These are phyloP conservation scores for Ballota nigra DNA, from an alignment of 257 asterid species.

Conservation along the genomic window DNA sequence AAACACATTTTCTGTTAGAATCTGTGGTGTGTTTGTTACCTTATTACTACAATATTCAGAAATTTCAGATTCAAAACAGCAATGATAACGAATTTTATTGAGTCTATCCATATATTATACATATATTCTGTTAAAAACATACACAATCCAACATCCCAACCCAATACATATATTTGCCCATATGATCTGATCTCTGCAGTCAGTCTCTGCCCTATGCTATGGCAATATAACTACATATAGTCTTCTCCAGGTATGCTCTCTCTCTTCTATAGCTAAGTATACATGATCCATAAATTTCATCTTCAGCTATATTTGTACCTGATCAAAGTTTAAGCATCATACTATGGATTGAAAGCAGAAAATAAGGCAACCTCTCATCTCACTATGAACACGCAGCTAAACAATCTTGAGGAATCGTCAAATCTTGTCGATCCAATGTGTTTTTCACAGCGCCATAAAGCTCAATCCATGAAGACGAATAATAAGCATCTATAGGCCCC, in stretches of 20 bases:
- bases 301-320: constrained; percentile 15
- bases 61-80: not conserved
- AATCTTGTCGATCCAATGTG: constrained; percentile 45
- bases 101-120: not conserved
- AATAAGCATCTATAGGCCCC: constrained; percentile 37
- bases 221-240: constrained; percentile 9
- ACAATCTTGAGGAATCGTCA: constrained; percentile 52
- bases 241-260: constrained; percentile 2
- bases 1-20: not conserved
- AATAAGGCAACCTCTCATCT: constrained; percentile 22
- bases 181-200: not conserved
- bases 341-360: not conserved
- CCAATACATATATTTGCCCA: too few species aligned
- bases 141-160: not conserved
- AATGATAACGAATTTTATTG: not conserved
- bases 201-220: constrained; percentile 10
- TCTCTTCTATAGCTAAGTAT: constrained; percentile 18
- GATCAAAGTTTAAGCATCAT: constrained; percentile 21
- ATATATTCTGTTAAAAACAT: not conserved
- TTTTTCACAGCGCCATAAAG: constrained; percentile 58
- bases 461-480: constrained; percentile 57
- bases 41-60: not conserved
- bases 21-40: not conserved
- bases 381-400: constrained; percentile 64
- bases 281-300: constrained; percentile 5